Base-by-base conservation (phyloP, 2,329 filamentous ascomycete genomes). In the Colletotrichum acutatum region DNA sequence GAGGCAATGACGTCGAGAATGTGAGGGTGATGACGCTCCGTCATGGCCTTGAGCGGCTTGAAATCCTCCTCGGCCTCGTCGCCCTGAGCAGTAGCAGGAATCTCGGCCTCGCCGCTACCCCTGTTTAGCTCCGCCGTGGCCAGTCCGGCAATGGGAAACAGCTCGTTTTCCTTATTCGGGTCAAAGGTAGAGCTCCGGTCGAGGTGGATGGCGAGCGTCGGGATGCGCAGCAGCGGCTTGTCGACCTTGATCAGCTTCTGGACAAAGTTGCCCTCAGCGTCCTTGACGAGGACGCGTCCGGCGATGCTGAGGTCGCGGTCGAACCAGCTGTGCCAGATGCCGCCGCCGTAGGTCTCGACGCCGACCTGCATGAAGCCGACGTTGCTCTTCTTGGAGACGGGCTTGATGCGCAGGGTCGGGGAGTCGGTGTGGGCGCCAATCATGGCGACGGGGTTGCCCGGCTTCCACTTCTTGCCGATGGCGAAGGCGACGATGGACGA, bases 311-410 rank as follows among this genome's bases (percentile, higher is more conserved):
- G 86, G 82, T 99, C 97, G 63, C 97, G 92, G 82, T 99, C 97
- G 80, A 99, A 99, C 97, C 93, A 99, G 59, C 94, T 97, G 83
- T 98, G 95, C 96, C 96, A 98, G 79, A 98, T 92, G 68, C 97
- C 97, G 74, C 97, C 97, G 66, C 97, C 97, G 80, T 99, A 99
- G 1, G 95, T 96, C 87, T 99, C 97, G 64, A 98, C 96, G 66
- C 95, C 97, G 70, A 99, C 92, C 84, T 99, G 97, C 75, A 98
- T 84, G 83, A 97, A 99, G 14, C 96, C 96, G 76, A 94, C 93
- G 68, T 90, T 91, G 79, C 90, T 89, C 85, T 96, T 97, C 85
- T 96, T 98, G 80, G 94, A 97, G 54, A 98, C 92, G 14, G 97
- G 97, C 87, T 99, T 99, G 82, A 99, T 87, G 72, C 96, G 92